Base-by-base conservation (phyloP, 1,284 basidiomycete genomes). In the Fomitopsis pinicola region DNA sequence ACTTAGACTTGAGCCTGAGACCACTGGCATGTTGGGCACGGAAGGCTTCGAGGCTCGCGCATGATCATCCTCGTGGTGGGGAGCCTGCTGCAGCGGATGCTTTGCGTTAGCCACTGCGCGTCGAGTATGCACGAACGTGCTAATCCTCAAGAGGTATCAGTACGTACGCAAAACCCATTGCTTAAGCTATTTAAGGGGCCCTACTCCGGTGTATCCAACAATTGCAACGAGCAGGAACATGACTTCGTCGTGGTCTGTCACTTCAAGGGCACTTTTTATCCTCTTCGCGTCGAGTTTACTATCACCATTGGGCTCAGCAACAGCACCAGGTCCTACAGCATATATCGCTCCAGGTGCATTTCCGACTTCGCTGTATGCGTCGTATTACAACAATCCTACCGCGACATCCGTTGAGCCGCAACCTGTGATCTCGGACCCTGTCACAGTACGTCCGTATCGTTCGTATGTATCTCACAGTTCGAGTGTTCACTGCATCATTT, bases 381-480 rank as follows among this genome's bases (percentile, higher is more conserved):
- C 79, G 62, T 92, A 91, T 71, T 89, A 86, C 73, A 89, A 91
- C 70, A 74, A 81, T 63, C 88, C 90, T 26, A 90, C 87, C 5
- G 85, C 82, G 40, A 90, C 88, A 1, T 79, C 79, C n/a, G 82
- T 78, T 2, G 87, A 91, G 71, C 83, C 84, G 4, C 87, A 91
- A 71, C 90, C 88, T 33, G 78, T 89, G 59, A 81, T 91, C 57
- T 82, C 86, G 3, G 88, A 91, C 68, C 85, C 86, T 12, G 80
- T 89, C 30, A 78, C 78, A 35, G 88, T 87, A 72, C 66, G 76
- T 62, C 14, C 19, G 3, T 46, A n/a, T n/a, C n/a, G n/a, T n/a
- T n/a, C n/a, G n/a, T n/a, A n/a, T n/a, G n/a, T n/a, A 33, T 26
- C 6, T 26, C 7, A 15, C n/a, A 19, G 1, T 19, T 4, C 1